A percentile compares a stretch with the other conserved stretches of the same genome.
Conservation (phyloP, 208 protist genomes). For the Crithidia bombi region DNA sequence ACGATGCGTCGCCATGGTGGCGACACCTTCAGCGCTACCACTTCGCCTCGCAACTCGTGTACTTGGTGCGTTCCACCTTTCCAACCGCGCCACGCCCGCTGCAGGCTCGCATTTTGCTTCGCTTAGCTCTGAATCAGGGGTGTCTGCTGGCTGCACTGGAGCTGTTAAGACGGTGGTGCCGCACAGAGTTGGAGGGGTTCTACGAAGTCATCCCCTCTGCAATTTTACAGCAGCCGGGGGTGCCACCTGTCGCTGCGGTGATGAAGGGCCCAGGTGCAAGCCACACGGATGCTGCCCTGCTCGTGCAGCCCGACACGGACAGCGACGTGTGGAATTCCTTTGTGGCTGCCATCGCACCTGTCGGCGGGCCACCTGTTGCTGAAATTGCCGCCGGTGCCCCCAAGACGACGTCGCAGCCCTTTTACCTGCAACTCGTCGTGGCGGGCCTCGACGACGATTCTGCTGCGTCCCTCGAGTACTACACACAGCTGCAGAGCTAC, state of each 20-base stretch:
- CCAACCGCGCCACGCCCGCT: conserved; percentile 21
- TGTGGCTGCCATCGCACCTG: conserved; percentile 42
- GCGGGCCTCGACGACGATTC: conserved; percentile 43
- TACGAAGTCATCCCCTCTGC: conserved; percentile 9
- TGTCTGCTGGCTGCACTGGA: conserved; percentile 64
- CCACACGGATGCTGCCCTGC: conserved; percentile 13
- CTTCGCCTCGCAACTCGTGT: conserved; percentile 64
- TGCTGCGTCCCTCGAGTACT: conserved; percentile 17
- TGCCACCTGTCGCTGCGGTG: neutral
- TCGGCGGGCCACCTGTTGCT: conserved; percentile 51
- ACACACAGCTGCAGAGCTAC: conserved; percentile 24
- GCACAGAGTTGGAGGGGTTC: conserved; percentile 37
- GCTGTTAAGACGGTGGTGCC: conserved; percentile 58
- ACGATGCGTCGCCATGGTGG: neutral
- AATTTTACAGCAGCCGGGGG: neutral
- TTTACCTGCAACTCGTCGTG: conserved; percentile 57
- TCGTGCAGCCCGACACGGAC: conserved; percentile 22
- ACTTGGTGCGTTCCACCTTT: conserved; percentile 48
- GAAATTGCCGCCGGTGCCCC: conserved; percentile 52
- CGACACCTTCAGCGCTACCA: conserved; percentile 38
- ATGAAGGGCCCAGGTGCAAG: neutral
- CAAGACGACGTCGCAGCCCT: conserved; percentile 45
- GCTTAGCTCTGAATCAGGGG: conserved; percentile 63
- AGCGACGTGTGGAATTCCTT: conserved; percentile 58
- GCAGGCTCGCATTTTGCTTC: conserved; percentile 48